A percentile compares a stretch with the other conserved stretches of the same genome.
Conservation (phyloP, 2,329 filamentous ascomycete species). For the Colletotrichum euphorbiae region DNA sequence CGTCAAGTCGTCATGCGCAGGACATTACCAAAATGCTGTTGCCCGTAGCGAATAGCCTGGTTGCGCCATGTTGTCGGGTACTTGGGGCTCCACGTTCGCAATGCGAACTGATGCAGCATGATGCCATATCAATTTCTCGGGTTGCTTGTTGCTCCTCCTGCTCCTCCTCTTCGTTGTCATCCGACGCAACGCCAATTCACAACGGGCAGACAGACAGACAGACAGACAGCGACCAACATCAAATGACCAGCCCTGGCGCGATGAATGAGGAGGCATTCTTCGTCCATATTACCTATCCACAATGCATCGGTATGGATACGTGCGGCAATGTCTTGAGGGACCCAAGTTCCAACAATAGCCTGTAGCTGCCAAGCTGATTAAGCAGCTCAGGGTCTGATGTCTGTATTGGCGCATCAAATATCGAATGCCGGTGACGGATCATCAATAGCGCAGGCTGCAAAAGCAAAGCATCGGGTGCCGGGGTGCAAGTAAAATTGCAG, state of each 20-base stretch:
- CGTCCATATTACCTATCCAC: background rate
- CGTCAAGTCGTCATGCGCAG: conserved; percentile 29
- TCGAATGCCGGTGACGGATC: conserved; percentile 10
- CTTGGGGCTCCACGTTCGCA: conserved; percentile 24
- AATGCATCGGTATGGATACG: background rate
- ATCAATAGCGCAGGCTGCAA: conserved; percentile 35
- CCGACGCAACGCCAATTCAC: conserved; percentile 15
- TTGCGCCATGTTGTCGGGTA: conserved; percentile 21
- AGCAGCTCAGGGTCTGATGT: background rate
- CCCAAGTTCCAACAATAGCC: no score
- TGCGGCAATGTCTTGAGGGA: conserved; percentile 26
- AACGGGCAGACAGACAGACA: no score
- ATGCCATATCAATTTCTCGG: conserved; percentile 24
- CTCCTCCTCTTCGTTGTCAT: background rate
- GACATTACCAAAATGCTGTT: conserved; percentile 37
- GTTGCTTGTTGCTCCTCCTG: background rate
- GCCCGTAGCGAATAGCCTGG: conserved; percentile 27
- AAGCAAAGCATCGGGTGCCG: conserved; percentile 27
- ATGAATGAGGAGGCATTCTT: conserved; percentile 6
- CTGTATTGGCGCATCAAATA: background rate
- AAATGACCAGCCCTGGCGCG: background rate
- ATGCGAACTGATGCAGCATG: conserved; percentile 27
- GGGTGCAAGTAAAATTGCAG: conserved; percentile 33
- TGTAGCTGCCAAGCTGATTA: no score
- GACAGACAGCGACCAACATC: no score